Conservation (phyloP, 306 rosid species). For the Rubus idaeus region DNA sequence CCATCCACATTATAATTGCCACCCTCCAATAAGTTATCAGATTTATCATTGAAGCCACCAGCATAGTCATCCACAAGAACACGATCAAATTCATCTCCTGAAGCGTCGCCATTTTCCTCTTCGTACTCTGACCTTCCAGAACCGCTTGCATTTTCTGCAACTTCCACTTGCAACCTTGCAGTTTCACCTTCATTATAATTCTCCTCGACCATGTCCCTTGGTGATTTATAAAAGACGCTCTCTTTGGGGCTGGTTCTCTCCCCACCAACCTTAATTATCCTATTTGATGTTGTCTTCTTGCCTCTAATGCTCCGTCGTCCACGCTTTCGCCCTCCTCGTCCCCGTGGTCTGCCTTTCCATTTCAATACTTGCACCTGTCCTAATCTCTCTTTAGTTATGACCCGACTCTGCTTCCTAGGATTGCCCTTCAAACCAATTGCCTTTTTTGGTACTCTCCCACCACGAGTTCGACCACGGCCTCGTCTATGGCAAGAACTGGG, state of each 20-base stretch:
- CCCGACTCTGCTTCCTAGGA: conserved; percentile 36
- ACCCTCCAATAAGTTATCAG: conserved; percentile 31
- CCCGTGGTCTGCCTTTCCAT: conserved; percentile 49
- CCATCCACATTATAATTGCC: conserved; percentile 34
- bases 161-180: conserved; percentile 24
- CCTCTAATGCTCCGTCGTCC: conserved; percentile 52
- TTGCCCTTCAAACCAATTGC: conserved; percentile 30
- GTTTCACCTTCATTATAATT: conserved; percentile 29
- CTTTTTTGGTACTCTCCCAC: conserved; percentile 38
- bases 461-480: conserved; percentile 31
- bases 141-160: conserved; percentile 31
- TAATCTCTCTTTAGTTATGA: conserved; percentile 32
- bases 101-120: conserved; percentile 41
- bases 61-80: conserved; percentile 31
- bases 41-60: conserved; percentile 32
- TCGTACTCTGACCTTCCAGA: conserved; percentile 44
- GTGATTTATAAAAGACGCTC: conserved; percentile 21
- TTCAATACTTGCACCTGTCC: conserved; percentile 41
- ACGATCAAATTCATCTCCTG: conserved; percentile 38
- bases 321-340: conserved; percentile 34
- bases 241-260: conserved; percentile 20
- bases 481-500: conserved; percentile 36
- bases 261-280: conserved; percentile 19
- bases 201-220: conserved; percentile 20
- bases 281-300: conserved; percentile 40